Evolutionary conservation across 2,329 filamentous ascomycete species (phyloP), one percentile per base, ranked within the genome.

Genomic region (Cyanodermella asteris): DNA sequence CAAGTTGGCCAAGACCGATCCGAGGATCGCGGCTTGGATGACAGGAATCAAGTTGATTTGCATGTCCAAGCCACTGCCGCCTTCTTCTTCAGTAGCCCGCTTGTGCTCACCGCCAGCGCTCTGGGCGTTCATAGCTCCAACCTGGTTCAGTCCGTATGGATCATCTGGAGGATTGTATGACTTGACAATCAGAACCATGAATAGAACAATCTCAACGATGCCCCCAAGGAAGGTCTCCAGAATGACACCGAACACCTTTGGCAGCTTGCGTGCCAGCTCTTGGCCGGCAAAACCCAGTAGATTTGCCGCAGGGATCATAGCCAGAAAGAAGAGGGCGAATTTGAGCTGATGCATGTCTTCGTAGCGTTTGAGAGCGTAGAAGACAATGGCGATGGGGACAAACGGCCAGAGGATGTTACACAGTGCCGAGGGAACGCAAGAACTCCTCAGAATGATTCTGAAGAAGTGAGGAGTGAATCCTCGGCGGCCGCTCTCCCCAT

Each of bases 1-100:
- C 50, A 87, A 62, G 16, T 80, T 90, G 8, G 80, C 77, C 17
- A 91, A 47, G 22, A 90, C 74, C 1, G 76, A 84, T 18, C 80
- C 78, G 1, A 90, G 51, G 28, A 90, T 82, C 14, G 80, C 78
- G 26, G 76, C 76, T 41, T 78, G 67, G 37, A 90, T 77, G 36
- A 87, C 74, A n/a, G 61, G 56, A 31, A 72, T 49, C 16, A 49
- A 32, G 20, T 46, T 41, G n/a, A 50, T 50, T 7, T 44, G 38
- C n/a, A n/a, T n/a, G n/a, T n/a, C n/a, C n/a, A n/a, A n/a, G n/a
- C n/a, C n/a, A 12, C 46, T 39, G 16, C 69, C 44, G 54, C 46
- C 25, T 55, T 35, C 2, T 53, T 46, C 7, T 44, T 45, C 4
- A 8, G 24, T 12, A 11, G 24, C 18, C 13, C 23, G 20, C 4